Percentiles rank a stretch among this genome's conserved stretches.
Conservation (phyloP, 148 eudicot species). For the Vaccinium corymbosum region DNA sequence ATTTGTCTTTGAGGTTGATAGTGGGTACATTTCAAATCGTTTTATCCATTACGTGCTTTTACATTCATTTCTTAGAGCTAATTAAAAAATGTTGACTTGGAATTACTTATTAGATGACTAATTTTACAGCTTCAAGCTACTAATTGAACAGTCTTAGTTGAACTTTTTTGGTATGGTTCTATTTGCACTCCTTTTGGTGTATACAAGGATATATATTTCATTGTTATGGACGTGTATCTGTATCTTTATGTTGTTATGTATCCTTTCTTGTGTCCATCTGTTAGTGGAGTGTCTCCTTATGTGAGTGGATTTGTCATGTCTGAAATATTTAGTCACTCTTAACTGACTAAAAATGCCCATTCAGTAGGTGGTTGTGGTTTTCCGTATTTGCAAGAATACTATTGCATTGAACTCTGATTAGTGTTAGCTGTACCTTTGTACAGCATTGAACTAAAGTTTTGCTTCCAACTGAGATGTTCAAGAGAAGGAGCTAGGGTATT, state of each 20-base stretch:
- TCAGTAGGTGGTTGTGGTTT: background rate
- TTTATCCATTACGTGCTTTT: background rate
- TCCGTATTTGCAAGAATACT: background rate
- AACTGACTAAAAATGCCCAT: background rate
- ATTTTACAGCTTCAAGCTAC: background rate
- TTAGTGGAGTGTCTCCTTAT: background rate
- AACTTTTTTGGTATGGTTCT: background rate
- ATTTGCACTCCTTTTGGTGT: background rate
- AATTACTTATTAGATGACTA: background rate
- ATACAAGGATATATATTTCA: background rate
- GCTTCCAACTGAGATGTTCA: background rate
- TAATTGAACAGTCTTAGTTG: background rate
- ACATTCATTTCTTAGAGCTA: background rate
- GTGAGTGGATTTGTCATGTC: background rate
- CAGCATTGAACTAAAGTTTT: background rate
- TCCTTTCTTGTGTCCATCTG: background rate
- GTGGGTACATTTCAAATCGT: background rate
- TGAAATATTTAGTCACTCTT: background rate
- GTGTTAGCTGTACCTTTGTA: background rate
- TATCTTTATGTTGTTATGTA: background rate
- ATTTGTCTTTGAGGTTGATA: background rate
- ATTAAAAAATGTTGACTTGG: background rate
- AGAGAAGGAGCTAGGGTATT: background rate
- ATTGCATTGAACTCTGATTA: background rate
- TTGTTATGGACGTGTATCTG: background rate